Evolutionary conservation across 2,329 filamentous ascomycete genomes (phyloP), one percentile per base, ranked within the genome.

Genomic region (Pseudopyrenochaeta lycopersici): DNA sequence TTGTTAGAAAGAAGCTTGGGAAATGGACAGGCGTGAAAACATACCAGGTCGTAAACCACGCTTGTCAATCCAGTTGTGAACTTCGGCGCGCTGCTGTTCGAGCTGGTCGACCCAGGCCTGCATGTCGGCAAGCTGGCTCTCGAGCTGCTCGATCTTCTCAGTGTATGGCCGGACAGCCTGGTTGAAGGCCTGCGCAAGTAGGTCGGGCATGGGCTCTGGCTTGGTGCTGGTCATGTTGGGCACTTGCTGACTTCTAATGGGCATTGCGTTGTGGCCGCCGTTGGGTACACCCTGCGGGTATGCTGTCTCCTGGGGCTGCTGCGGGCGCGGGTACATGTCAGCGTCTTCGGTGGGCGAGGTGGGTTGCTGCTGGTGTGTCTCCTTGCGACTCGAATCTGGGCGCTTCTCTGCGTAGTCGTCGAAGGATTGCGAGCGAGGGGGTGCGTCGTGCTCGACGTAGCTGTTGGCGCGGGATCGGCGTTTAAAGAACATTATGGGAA

Each of bases 61-160:
- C 76, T 84, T 84, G 73, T 84, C 81, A 50, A 84, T 84, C 81
- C 81, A 84, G 43, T 78, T 76, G 68, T 82, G 80, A 30, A 84
- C 78, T 54, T 84, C 81, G 23, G 75, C 74, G 57, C 81, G 74
- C 76, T 83, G 80, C 57, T 77, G 72, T 71, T 84, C 81, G 57
- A 84, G 68, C 66, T 80, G 76, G 67, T 82, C 80, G 46, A 84
- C 74, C 72, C 80, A 82, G 10, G 75, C 70, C 57, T 78, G 76
- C 69, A 82, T 67, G 63, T 84, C 81, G 46, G 79, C 78, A 43
- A 83, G 73, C 73, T 84, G 80, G 54, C 67, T 75, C 72, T 83
- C 81, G 54, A 84, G 71, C 52, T 77, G 74, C 61, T 83, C 81
- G 46, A 83, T 81, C 72, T 82, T 80, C 47, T 82, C 81, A n/a